Evolutionary conservation across 148 eudicot genomes (phyloP), one percentile per base, ranked within the genome.

Genomic region (Cornus suecica): DNA sequence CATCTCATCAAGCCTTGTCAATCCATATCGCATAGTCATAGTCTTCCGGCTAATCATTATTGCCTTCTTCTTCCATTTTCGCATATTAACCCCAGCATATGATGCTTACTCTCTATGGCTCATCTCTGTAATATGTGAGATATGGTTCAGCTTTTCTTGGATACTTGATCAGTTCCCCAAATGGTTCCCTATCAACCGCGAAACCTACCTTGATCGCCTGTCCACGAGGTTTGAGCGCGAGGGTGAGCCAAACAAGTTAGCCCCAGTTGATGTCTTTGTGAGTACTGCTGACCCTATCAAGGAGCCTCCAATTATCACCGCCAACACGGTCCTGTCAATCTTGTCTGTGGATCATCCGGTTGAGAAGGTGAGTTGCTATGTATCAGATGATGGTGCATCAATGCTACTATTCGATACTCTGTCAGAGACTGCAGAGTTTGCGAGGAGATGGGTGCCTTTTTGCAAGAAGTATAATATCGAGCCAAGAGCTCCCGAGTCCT

Each of bases 81-180:
- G 98, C 0, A 89, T 93, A 80, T 62, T 91, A 81, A 89, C 93
- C 3, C 98, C 98, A 13, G 98, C 96, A 16, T 41, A 81, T 20
- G 98, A 93, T 71, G 98, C 98, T 48, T 91, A 70, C 65, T 92
- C 98, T 25, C 73, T 93, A 65, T 93, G 98, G 98, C 74, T 91
- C 15, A 88, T 87, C 78, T 93, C 98, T 48, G 94, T 93, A 10
- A 91, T 93, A 66, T 93, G 98, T 65, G 98, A 93, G 85, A 88
- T 88, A 52, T 93, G 98, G 98, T 93, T 91, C 58, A 94, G 90
- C 0, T 74, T 93, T 69, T 93, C 98, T 10, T 93, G 98, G 98
- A 91, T 93, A 4, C 94, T 93, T 61, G 98, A 93, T 62, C 98
- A 93, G 82, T 93, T 93, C 77, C 98, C 98, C 9, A 93, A 93